A percentile compares a stretch with the other conserved stretches of the same genome.
Evolutionary conservation across 768 basidiomycete species (phyloP).

Genomic region (Thelephora aurantiotincta): DNA sequence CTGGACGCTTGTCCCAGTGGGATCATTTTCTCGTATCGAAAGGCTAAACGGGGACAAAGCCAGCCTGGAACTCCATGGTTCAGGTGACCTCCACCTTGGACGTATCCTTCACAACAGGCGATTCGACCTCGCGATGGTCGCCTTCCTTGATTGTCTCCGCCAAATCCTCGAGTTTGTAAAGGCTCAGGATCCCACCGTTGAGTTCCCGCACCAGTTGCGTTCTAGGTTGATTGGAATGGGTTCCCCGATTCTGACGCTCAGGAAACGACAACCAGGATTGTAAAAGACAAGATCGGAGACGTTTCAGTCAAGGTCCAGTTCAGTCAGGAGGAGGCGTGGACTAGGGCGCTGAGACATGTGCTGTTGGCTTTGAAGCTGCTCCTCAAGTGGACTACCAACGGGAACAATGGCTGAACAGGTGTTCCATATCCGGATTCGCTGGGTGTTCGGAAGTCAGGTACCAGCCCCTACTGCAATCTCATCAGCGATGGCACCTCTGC

Average conservation of each 20-base stretch:
- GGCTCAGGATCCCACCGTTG: conserved; percentile 52
- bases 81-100: conserved; percentile 81
- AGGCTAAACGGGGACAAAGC: conserved; percentile 69
- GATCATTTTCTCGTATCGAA: conserved; percentile 89
- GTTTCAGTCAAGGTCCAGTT: conserved; percentile 91
- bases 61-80: conserved; percentile 86
- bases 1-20: conserved; percentile 86
- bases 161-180: conserved; percentile 83
- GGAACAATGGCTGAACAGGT: conserved; percentile 39
- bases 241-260: background rate
- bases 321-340: conserved; percentile 93
- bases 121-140: conserved; percentile 94
- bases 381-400: conserved; percentile 76
- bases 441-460: too few species aligned
- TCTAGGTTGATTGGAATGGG: background rate
- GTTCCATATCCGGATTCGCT: background rate
- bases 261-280: conserved; percentile 36
- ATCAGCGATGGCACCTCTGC: too few species aligned
- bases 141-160: conserved; percentile 87
- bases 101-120: conserved; percentile 87
- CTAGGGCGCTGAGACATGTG: conserved; percentile 83
- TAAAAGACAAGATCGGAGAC: conserved; percentile 92
- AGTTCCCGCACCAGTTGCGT: conserved; percentile 81
- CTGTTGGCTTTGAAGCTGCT: conserved; percentile 80
- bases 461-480: too few species aligned